A percentile compares a stretch with the other conserved stretches of the same genome.
These are phyloP conservation scores for Poa pratensis DNA, from an alignment of 176 grass and related monocot genomes.

Conservation along the genomic window DNA sequence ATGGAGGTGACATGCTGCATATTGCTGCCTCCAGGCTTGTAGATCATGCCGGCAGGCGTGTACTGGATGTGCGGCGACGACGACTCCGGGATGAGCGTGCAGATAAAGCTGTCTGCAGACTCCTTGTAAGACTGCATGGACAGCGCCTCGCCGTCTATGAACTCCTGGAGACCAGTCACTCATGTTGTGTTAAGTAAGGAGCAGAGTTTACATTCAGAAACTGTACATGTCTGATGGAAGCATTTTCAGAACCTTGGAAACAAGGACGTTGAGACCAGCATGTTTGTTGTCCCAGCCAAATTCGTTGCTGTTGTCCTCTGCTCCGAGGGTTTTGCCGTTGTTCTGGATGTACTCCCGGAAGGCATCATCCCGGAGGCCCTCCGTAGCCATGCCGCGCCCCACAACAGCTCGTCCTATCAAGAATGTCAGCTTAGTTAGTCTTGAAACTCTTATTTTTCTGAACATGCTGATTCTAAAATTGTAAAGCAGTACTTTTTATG, in stretches of 20 bases:
- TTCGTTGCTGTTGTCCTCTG: conserved; percentile 85
- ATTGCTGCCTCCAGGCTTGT: conserved; percentile 94
- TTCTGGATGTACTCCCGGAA: conserved; percentile 89
- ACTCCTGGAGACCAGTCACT: conserved; percentile 55
- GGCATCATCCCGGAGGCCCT: conserved; percentile 69
- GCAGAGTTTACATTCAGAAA: neutral
- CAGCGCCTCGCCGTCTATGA: conserved; percentile 70
- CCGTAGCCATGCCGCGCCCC: conserved; percentile 89
- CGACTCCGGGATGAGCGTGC: conserved; percentile 88
- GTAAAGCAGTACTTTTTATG: neutral
- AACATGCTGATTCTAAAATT: neutral
- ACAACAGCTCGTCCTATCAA: conserved; percentile 88
- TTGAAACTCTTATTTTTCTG: neutral
- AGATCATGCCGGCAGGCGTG: conserved; percentile 83
- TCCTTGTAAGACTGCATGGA: conserved; percentile 87
- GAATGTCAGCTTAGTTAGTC: neutral
- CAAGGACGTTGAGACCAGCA: conserved; percentile 84
- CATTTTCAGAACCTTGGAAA: conserved; percentile 65
- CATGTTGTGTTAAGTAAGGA: neutral
- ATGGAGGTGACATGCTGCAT: conserved; percentile 98
- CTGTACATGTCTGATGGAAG: neutral
- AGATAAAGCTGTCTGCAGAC: conserved; percentile 84
- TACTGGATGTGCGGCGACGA: conserved; percentile 82
- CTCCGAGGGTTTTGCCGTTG: conserved; percentile 86
- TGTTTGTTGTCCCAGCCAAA: conserved; percentile 99